These are phyloP conservation scores for Zea luxurians DNA, from an alignment of 176 grass and related monocot species.

Conservation along the genomic window DNA sequence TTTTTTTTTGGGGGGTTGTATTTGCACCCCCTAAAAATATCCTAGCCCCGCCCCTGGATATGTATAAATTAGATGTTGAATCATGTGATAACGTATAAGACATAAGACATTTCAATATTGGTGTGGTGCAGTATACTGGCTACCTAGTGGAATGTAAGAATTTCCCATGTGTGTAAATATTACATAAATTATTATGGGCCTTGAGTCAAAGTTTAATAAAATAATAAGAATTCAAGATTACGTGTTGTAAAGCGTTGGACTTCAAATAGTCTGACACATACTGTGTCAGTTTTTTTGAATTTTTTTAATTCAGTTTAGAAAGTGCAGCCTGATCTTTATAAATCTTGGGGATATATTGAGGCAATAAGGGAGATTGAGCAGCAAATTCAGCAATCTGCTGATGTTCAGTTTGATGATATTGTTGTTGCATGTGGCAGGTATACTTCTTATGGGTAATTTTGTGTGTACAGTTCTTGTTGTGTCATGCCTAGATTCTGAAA, in stretches of 20 bases:
- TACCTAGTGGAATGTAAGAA: not conserved
- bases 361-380: conserved; percentile 87
- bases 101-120: not conserved
- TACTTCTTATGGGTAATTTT: conserved; percentile 20
- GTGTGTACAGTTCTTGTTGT: not conserved
- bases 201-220: not conserved
- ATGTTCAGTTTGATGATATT: conserved; percentile 82
- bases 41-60: too few relatives aligned
- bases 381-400: conserved; percentile 51
- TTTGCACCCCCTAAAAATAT: too few relatives aligned
- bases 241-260: not conserved
- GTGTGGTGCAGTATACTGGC: not conserved
- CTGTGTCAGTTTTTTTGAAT: not conserved
- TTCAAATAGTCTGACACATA: conserved; percentile 10
- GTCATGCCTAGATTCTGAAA: conserved; percentile 9
- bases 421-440: conserved; percentile 95
- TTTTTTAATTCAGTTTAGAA: not conserved
- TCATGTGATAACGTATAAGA: not conserved
- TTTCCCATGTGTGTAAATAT: not conserved
- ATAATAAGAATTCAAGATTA: not conserved
- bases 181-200: not conserved
- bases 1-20: too few relatives aligned
- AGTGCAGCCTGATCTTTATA: not conserved
- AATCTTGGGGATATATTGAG: conserved; percentile 84
- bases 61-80: not conserved